Evolutionary conservation across 352 stramenopile genomes (phyloP), one percentile per base, ranked within the genome.

Genomic region (Phytophthora sansomeana): DNA sequence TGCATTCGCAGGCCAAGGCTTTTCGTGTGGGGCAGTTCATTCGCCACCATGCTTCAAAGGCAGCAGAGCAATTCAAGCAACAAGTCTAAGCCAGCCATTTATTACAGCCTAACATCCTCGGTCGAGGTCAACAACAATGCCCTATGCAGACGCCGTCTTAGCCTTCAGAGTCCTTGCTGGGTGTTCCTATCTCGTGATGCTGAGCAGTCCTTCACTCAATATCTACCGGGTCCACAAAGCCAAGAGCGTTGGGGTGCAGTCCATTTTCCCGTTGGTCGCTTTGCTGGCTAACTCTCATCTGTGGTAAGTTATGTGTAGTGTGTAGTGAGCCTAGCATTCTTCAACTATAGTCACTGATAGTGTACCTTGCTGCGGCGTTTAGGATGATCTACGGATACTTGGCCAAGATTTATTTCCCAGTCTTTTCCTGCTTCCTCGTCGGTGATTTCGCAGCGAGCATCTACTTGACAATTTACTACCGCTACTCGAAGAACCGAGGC

Each of bases 311-410:
- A 21, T 6, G 39, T 33, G 11, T 48, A 4, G 2, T 6, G 39
- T 33, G 11, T 48, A 4, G 2, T 21, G 17, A 16, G 16, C 13
- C 5, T 42, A 42, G 36, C 36, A 21, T 5, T 5, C 21, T 42
- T 17, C 16, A 42, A 7, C 10, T 10, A 42, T 21, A 5, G 14
- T 42, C 1, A 42, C 56, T 24, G 3, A 24, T 32, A 24, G 3
- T 24, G 21, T 3, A 4, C 32, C 39, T 5, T 47, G 13, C 6
- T n/a, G 0, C 47, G 5, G 28, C 5, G 21, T 14, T n/a, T 39
- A 77, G 67, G 71, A 80, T 81, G 70, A 67, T 84, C 29, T 81
- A 84, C 41, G 69, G 72, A 13, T 75, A 66, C 30, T 29, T 84
- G 6, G 67, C 58, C 1, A 61, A 74, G 14, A 75, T 80, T 43